A percentile compares a stretch with the other conserved stretches of the same genome.
These are phyloP conservation scores for Arthrobotrys sinensis DNA, from an alignment of 2,329 filamentous ascomycete genomes.

Conservation along the genomic window DNA sequence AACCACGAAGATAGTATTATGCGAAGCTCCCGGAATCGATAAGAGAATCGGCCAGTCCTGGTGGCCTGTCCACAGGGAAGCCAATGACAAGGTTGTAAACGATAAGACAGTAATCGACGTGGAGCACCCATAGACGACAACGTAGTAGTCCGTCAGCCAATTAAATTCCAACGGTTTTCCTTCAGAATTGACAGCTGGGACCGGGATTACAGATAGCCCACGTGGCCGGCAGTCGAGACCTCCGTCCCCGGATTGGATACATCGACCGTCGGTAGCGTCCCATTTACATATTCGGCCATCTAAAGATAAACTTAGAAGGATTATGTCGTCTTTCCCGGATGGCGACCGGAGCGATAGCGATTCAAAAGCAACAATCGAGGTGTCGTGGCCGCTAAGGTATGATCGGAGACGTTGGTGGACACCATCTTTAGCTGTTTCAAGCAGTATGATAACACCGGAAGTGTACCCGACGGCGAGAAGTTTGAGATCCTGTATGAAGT, in stretches of 20 bases:
- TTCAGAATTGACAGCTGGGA: conserved; percentile 48
- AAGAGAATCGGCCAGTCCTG: conserved; percentile 63
- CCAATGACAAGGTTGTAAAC: conserved; percentile 61
- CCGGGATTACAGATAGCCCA: conserved; percentile 57
- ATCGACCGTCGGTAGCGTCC: conserved; percentile 61
- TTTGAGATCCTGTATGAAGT: conserved; percentile 47
- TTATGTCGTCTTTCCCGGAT: conserved; percentile 46
- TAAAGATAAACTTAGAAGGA: conserved; percentile 61
- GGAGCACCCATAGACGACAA: conserved; percentile 63
- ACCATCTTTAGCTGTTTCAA: conserved; percentile 36
- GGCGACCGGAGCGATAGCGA: conserved; percentile 53
- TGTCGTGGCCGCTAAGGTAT: conserved; percentile 61
- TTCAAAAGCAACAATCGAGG: conserved; percentile 62
- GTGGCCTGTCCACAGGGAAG: conserved; percentile 63
- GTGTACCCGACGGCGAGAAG: conserved; percentile 56
- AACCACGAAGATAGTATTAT: conserved; percentile 61
- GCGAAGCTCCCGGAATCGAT: conserved; percentile 53
- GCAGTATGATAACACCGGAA: conserved; percentile 43
- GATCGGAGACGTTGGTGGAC: conserved; percentile 46
- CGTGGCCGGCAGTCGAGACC: conserved; percentile 57
- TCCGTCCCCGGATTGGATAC: conserved; percentile 60
- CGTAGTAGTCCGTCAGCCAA: conserved; percentile 59
- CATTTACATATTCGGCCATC: conserved; percentile 62
- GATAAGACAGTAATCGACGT: conserved; percentile 63
- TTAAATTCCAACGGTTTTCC: conserved; percentile 49